phyloP scores from a whole-genome alignment of 306 rosid species.

The Rosa rugosa region DNA sequence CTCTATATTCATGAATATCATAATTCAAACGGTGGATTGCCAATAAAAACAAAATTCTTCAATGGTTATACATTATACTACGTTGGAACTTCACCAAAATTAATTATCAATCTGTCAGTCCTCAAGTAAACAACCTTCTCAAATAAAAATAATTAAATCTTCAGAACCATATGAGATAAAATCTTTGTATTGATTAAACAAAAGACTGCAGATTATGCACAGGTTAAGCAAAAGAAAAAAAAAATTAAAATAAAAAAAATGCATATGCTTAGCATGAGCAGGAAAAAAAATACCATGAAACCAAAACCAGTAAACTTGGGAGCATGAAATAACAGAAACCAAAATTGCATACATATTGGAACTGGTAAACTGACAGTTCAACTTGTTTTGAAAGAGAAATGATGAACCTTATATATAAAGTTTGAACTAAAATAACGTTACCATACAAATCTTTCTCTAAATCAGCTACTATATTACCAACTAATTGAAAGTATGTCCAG shows the following conservation, averaged over 20 bases:
- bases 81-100: too few relatives aligned
- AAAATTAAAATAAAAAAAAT: neutral
- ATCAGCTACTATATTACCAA: neutral
- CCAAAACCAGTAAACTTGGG: neutral
- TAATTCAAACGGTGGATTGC: too few relatives aligned
- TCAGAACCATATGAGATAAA: neutral
- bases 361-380: neutral
- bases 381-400: neutral
- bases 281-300: neutral
- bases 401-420: neutral
- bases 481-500: neutral
- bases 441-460: neutral
- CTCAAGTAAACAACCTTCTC: neutral
- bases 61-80: too few relatives aligned
- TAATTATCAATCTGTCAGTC: too few relatives aligned
- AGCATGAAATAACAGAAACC: neutral
- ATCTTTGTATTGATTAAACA: neutral
- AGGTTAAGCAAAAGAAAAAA: neutral
- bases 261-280: neutral
- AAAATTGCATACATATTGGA: neutral
- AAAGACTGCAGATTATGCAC: neutral
- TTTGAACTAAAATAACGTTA: neutral
- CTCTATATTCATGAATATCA: neutral
- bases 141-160: neutral
- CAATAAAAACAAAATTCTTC: too few relatives aligned